Conservation (phyloP, 805 yeast genomes). For the Ogataea naganishii region DNA sequence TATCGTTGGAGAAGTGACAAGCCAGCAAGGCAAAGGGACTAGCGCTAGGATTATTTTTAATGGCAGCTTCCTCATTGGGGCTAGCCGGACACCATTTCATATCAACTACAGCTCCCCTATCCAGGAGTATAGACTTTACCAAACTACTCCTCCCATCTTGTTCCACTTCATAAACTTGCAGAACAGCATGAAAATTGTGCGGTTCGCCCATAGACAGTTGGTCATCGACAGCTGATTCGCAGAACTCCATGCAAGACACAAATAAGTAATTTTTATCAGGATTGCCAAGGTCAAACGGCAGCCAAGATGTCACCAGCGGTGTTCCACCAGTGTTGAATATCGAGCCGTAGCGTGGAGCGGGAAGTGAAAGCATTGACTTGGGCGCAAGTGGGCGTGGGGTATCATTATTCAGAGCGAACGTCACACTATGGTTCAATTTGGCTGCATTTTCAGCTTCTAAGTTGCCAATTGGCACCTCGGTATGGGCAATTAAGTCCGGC, state of each 20-base stretch:
- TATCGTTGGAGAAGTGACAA: slow-evolving; percentile 20
- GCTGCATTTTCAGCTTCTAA: too few species aligned
- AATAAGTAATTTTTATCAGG: slow-evolving; percentile 14
- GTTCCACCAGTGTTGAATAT: slow-evolving; percentile 22
- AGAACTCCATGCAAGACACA: too few species aligned
- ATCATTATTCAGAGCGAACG: slow-evolving; percentile 12
- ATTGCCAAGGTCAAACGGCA: slow-evolving; percentile 9
- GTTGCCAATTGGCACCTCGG: too few species aligned
- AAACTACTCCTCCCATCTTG: slow-evolving; percentile 3
- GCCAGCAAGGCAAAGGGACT: slow-evolving; percentile 10
- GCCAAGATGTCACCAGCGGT: slow-evolving; percentile 19
- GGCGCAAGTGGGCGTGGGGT: background rate
- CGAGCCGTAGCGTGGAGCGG: slow-evolving; percentile 14
- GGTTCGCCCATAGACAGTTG: slow-evolving; percentile 9
- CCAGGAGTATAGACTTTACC: slow-evolving; percentile 10
- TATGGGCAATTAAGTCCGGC: too few species aligned
- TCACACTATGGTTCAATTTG: too few species aligned
- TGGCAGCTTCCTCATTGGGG: slow-evolving; percentile 6
- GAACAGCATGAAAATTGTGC: slow-evolving; percentile 9
- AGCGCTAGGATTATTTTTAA: too few species aligned
- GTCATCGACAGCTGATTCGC: too few species aligned
- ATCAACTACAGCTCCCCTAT: slow-evolving; percentile 16
- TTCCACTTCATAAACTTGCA: slow-evolving; percentile 15
- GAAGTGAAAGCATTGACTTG: slow-evolving; percentile 8
- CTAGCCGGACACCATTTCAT: slow-evolving; percentile 15